phyloP scores from a whole-genome alignment of 2,329 filamentous ascomycete genomes.

The Talaromyces pinophilus region DNA sequence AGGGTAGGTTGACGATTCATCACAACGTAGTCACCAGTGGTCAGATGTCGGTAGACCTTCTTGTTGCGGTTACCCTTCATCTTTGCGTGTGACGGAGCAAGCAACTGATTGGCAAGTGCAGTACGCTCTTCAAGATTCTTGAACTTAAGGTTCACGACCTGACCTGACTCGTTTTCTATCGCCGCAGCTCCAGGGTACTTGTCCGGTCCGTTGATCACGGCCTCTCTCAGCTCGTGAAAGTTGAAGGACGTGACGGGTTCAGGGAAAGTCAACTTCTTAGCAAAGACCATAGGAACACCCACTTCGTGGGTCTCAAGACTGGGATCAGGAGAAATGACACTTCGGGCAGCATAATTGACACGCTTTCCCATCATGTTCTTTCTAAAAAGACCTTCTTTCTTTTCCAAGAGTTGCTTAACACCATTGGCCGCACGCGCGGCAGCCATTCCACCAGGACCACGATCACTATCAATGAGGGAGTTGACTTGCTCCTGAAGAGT shows the following conservation, averaged over 20 bases:
- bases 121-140: conserved; percentile 87
- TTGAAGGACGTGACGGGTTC: conserved; percentile 98
- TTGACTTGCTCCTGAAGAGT: conserved; percentile 88
- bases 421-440: conserved; percentile 82
- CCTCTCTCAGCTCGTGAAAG: conserved; percentile 91
- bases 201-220: conserved; percentile 90
- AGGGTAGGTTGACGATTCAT: conserved; percentile 99
- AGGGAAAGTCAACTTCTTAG: conserved; percentile 91
- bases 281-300: conserved; percentile 96
- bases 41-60: conserved; percentile 94
- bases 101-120: conserved; percentile 86
- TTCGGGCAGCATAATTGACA: conserved; percentile 96
- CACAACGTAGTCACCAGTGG: conserved; percentile 93
- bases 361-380: conserved; percentile 99
- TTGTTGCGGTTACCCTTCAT: conserved; percentile 80
- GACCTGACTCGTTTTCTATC: conserved; percentile 93
- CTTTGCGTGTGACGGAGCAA: conserved; percentile 76
- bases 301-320: conserved; percentile 99
- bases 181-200: conserved; percentile 93
- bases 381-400: conserved; percentile 96
- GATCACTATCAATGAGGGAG: conserved; percentile 84
- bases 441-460: conserved; percentile 80
- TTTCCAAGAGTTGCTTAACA: conserved; percentile 96
- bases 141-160: conserved; percentile 81
- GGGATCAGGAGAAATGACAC: conserved; percentile 96